Base-by-base conservation (phyloP, 306 rosid genomes). In the Carpinus fangiana region DNA sequence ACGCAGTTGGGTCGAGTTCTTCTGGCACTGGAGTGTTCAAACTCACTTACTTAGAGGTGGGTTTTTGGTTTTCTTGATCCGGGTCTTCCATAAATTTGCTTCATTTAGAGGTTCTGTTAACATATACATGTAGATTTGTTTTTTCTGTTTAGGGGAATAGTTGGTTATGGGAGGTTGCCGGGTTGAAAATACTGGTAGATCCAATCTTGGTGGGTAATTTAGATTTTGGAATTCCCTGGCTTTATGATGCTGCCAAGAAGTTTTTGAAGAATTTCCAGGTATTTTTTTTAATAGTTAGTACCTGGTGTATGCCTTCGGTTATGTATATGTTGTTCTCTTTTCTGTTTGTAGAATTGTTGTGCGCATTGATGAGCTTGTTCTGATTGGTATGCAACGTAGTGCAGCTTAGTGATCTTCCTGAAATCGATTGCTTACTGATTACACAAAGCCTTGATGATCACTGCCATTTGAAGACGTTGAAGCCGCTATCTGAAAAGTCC, bases 381-480 rank as follows among this genome's bases (percentile, higher is more conserved):
- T 87, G 62, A 85, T 78, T 70, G 73, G 62, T 78, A 11, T 78
- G 80, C 64, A 74, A 69, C 62, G 80, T 86, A 78, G 80, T 88
- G 92, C 97, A 95, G 98, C 88, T 95, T 70, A 82, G 75, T 80
- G 98, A 95, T 85, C 92, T 92, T 88, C 98, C 98, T 13, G 93
- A 90, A 79, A 85, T 95, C 9, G 92, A 88, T 87, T 90, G 91
- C 81, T 21, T 92, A 38, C 88, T 95, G 54, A 92, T 92, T 65
- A 95, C 98, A 12, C 98, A 92, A 90, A 95, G 97, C 84, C 93
- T 92, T 64, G 98, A 95, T 84, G 97, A 95, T 84, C 98, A 92
- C 85, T 95, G 97, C 85, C 98, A 95, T 87, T 85, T 95, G 93
- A 92, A 91, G 85, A 95, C 93, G 67, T 79, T 95, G 70, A 90